Conservation (phyloP, 441 rosid species). For the Dalechampia spathulata region DNA sequence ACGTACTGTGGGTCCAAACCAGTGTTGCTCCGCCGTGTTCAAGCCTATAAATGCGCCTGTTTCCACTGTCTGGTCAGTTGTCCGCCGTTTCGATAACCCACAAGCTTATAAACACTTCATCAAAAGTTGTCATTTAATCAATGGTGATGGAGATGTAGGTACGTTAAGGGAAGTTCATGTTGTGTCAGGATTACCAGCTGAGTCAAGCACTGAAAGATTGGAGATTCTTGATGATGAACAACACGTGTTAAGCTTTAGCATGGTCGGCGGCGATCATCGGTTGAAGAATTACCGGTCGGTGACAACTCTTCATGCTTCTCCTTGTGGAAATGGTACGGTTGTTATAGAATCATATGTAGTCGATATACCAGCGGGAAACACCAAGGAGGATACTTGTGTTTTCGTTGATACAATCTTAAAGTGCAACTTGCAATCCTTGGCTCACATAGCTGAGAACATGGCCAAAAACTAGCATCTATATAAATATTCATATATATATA, state of each 20-base stretch:
- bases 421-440: constrained; percentile 70
- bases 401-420: constrained; percentile 62
- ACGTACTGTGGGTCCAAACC: constrained; percentile 41
- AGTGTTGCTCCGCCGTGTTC: constrained; percentile 54
- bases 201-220: constrained; percentile 52
- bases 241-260: constrained; percentile 64
- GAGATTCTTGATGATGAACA: constrained; percentile 79
- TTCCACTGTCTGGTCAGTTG: constrained; percentile 59
- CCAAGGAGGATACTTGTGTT: constrained; percentile 58
- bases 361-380: constrained; percentile 65
- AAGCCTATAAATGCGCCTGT: constrained; percentile 51
- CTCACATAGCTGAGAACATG: constrained; percentile 51
- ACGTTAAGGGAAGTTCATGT: constrained; percentile 57
- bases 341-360: constrained; percentile 79
- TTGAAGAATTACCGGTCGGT: constrained; percentile 67
- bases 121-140: constrained; percentile 53
- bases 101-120: constrained; percentile 74
- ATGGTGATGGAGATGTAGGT: constrained; percentile 62
- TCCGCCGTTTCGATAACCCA: constrained; percentile 69
- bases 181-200: constrained; percentile 76
- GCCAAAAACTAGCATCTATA: constrained; percentile 17
- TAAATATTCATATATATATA: no score
- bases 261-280: constrained; percentile 77
- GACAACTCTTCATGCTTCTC: constrained; percentile 50
- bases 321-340: constrained; percentile 34